Percentiles rank a stretch among this genome's conserved stretches.
phyloP scores from a whole-genome alignment of 2,329 filamentous ascomycete species.

The Aplosporella prunicola region DNA sequence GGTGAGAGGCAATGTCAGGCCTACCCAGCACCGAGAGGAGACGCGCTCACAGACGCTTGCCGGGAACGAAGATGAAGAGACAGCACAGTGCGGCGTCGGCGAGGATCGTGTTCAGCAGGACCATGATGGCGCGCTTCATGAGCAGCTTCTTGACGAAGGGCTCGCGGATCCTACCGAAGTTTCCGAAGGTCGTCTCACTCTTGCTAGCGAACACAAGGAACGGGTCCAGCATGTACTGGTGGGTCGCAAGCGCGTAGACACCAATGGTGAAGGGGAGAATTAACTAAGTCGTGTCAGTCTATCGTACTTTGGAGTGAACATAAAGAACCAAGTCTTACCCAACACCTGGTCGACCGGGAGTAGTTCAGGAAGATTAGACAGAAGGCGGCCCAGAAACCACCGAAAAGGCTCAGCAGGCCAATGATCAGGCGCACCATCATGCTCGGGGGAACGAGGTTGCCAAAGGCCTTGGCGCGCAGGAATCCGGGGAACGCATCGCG shows the following conservation, averaged over 20 bases:
- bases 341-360: constrained; percentile 64
- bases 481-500: constrained; percentile 98
- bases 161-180: constrained; percentile 78
- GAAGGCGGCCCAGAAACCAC: constrained; percentile 88
- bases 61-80: constrained; percentile 90
- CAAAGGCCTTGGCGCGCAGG: constrained; percentile 84
- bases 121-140: constrained; percentile 72
- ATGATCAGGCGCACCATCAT: constrained; percentile 77
- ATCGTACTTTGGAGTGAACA: not conserved
- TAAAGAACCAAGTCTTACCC: constrained; percentile 59
- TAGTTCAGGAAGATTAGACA: constrained; percentile 85
- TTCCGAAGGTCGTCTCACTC: constrained; percentile 95
- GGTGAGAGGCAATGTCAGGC: too few relatives aligned
- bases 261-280: constrained; percentile 89
- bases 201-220: constrained; percentile 78
- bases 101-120: constrained; percentile 63
- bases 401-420: constrained; percentile 79
- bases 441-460: constrained; percentile 87
- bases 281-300: constrained; percentile 40
- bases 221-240: constrained; percentile 93
- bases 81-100: constrained; percentile 75
- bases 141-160: constrained; percentile 83
- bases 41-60: constrained; percentile 68
- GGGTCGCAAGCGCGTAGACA: constrained; percentile 78
- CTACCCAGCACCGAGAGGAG: too few relatives aligned